phyloP scores from a whole-genome alignment of 2,329 filamentous ascomycete species.

The Tympanopsis confertula region DNA sequence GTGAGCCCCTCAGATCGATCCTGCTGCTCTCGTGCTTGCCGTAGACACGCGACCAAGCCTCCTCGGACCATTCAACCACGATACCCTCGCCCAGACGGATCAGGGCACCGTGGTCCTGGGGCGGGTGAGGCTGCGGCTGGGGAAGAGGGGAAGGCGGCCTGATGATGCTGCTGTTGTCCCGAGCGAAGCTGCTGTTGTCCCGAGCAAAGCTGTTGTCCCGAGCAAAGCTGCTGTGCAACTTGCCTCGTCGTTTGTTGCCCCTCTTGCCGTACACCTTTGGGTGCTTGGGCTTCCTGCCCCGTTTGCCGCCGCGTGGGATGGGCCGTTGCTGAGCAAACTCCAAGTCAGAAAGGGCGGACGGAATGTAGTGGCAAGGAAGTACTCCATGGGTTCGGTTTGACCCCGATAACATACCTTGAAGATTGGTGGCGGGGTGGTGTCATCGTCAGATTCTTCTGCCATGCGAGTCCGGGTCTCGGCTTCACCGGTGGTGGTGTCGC shows the following conservation, averaged over 20 bases:
- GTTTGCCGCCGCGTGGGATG: slow-evolving; percentile 10
- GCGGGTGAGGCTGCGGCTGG: slow-evolving; percentile 19
- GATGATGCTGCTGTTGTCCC: slow-evolving; percentile 16
- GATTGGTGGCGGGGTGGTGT: slow-evolving; percentile 25
- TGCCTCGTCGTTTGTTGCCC: slow-evolving; percentile 32
- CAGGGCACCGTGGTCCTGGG: slow-evolving; percentile 44
- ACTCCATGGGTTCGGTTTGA: slow-evolving; percentile 4
- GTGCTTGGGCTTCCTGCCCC: slow-evolving; percentile 34
- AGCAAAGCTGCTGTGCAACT: slow-evolving; percentile 18
- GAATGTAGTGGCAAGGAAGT: no score
- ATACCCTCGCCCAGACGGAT: slow-evolving; percentile 75
- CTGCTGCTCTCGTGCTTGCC: slow-evolving; percentile 18
- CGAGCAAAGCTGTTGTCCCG: slow-evolving; percentile 11
- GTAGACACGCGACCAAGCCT: slow-evolving; percentile 64
- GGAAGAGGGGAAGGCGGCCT: slow-evolving; percentile 9
- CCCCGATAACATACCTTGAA: slow-evolving; percentile 18
- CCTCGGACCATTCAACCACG: slow-evolving; percentile 71
- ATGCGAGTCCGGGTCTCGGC: slow-evolving; percentile 34
- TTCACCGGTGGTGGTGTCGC: slow-evolving; percentile 18
- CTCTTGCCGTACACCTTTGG: slow-evolving; percentile 35
- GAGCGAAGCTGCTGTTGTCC: no score
- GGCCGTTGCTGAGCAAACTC: background rate
- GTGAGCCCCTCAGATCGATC: slow-evolving; percentile 43
- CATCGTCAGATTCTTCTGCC: slow-evolving; percentile 46
- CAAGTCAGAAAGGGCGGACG: background rate